Percentiles rank a stretch among this genome's conserved stretches.
These are phyloP conservation scores for Candida dubliniensis DNA, from an alignment of 1,139 yeast genomes.

Conservation along the genomic window DNA sequence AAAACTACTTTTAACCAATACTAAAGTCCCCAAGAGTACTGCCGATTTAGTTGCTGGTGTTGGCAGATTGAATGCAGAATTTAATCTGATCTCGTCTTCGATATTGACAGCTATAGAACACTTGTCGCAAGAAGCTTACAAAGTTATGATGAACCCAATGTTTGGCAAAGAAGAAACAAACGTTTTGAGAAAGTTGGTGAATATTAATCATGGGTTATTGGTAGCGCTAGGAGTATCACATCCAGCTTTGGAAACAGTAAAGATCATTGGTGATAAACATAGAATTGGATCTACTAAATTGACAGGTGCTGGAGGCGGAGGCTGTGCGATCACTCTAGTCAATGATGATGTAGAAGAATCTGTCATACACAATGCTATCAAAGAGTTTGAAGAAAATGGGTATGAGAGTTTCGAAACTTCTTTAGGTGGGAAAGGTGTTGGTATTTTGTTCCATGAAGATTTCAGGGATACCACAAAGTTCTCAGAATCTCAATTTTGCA, in stretches of 20 bases:
- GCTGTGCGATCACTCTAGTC: constrained; percentile 90
- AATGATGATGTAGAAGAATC: constrained; percentile 45
- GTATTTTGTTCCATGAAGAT: constrained; percentile 36
- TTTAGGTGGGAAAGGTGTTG: constrained; percentile 90
- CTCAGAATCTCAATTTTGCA: constrained; percentile 31
- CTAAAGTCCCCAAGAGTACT: constrained; percentile 84
- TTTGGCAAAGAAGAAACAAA: constrained; percentile 45
- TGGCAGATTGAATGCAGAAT: constrained; percentile 50
- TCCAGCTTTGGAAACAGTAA: constrained; percentile 76
- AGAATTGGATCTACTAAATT: constrained; percentile 84
- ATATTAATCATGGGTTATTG: constrained; percentile 84
- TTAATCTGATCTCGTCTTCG: constrained; percentile 55
- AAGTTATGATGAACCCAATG: constrained; percentile 53
- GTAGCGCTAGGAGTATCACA: constrained; percentile 91
- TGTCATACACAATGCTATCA: constrained; percentile 31
- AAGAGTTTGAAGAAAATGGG: constrained; percentile 47
- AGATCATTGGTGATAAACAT: constrained; percentile 58
- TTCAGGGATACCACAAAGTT: constrained; percentile 14
- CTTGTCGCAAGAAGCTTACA: constrained; percentile 67
- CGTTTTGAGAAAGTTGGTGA: constrained; percentile 65
- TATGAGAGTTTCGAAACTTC: constrained; percentile 80
- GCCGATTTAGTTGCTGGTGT: constrained; percentile 82
- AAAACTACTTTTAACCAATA: constrained; percentile 75
- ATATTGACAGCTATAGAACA: constrained; percentile 72
- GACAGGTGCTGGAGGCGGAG: constrained; percentile 99